Percentiles rank a stretch among this genome's conserved stretches.
phyloP scores from a whole-genome alignment of 129 eudicot species.

The Gnaphalium uliginosum region DNA sequence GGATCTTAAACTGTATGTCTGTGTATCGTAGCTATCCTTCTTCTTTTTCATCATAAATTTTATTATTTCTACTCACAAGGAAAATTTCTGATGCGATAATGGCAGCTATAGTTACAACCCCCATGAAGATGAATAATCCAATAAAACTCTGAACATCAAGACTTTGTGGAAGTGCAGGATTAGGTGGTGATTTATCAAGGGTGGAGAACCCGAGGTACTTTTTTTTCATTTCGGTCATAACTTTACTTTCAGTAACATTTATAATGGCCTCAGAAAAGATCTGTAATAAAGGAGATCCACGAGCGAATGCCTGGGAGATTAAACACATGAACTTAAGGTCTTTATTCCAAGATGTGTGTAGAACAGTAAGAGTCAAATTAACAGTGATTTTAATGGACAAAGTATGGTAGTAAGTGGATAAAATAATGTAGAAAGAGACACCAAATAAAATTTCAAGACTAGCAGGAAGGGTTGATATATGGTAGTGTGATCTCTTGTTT shows the following conservation, averaged over 20 bases:
- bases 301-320: conserved; percentile 16
- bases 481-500: no score
- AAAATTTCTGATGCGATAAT: conserved; percentile 10
- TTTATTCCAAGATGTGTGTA: neutral
- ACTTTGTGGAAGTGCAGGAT: conserved; percentile 15
- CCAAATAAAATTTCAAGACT: no score
- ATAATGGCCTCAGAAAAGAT: conserved; percentile 7
- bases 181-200: neutral
- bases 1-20: neutral
- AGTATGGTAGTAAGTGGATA: neutral
- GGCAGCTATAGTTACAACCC: neutral
- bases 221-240: conserved; percentile 3
- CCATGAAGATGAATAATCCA: conserved; percentile 14
- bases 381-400: neutral
- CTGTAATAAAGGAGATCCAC: neutral
- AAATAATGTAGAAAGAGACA: no score
- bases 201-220: conserved; percentile 7
- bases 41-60: neutral
- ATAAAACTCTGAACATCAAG: conserved; percentile 28
- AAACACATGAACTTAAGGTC: neutral
- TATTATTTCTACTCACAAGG: neutral
- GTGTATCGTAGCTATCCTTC: neutral
- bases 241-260: conserved; percentile 16
- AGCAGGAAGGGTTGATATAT: no score
- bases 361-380: neutral